These are phyloP conservation scores for Punica granatum DNA, from an alignment of 345 rosid species.

Conservation along the genomic window DNA sequence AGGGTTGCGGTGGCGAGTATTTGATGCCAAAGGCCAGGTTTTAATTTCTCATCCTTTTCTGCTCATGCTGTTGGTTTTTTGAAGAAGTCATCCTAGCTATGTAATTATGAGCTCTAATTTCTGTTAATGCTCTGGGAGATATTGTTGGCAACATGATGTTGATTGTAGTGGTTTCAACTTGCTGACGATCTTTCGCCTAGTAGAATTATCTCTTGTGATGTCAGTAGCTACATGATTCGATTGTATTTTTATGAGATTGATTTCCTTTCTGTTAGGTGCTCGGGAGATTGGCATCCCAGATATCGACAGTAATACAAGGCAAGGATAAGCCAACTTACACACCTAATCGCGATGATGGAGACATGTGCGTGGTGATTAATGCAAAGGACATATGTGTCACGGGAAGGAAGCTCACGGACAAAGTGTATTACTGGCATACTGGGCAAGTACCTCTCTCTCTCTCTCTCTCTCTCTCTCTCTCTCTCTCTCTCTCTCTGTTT, in stretches of 20 bases:
- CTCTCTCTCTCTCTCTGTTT: neutral
- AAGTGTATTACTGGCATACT: conserved; percentile 88
- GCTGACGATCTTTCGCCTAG: neutral
- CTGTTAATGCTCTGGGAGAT: neutral
- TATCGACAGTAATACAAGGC: conserved; percentile 87
- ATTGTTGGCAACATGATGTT: neutral
- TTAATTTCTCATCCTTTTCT: neutral
- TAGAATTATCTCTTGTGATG: neutral
- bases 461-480: neutral
- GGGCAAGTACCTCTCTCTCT: conserved; percentile 45
- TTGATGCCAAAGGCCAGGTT: conserved; percentile 99
- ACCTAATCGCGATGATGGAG: conserved; percentile 90
- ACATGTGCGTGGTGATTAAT: conserved; percentile 93
- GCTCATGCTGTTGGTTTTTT: neutral
- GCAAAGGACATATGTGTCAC: conserved; percentile 85
- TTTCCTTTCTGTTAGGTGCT: conserved; percentile 48
- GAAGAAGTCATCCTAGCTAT: neutral
- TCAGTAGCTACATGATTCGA: neutral
- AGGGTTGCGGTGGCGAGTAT: conserved; percentile 92
- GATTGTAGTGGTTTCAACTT: neutral
- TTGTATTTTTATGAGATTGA: neutral
- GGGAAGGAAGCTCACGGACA: conserved; percentile 88
- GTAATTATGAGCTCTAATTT: neutral
- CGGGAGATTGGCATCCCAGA: conserved; percentile 92
- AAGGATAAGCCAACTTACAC: conserved; percentile 94